Conservation (phyloP, 2,329 filamentous ascomycete genomes). For the Xylaria sp. region DNA sequence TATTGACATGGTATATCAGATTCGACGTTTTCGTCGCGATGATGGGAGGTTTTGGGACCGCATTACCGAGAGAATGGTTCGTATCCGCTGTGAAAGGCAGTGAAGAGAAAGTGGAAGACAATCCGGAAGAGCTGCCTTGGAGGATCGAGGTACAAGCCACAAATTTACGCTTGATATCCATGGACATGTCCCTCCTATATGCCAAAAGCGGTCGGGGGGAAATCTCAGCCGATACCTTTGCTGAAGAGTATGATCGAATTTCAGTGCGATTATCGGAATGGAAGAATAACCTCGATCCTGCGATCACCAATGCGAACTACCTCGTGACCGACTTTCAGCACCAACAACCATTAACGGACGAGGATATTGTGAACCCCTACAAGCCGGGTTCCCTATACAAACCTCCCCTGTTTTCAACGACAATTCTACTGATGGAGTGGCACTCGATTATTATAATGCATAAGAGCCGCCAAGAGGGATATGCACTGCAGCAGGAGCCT, state of each 20-base stretch:
- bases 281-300: slow-evolving; percentile 68
- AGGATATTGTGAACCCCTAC: slow-evolving; percentile 80
- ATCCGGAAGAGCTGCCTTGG: slow-evolving; percentile 72
- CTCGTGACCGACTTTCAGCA: slow-evolving; percentile 72
- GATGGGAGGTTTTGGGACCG: slow-evolving; percentile 80
- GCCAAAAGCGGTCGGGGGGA: slow-evolving; percentile 72
- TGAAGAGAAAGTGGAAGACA: slow-evolving; percentile 63
- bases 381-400: slow-evolving; percentile 74
- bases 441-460: slow-evolving; percentile 84
- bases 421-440: slow-evolving; percentile 79
- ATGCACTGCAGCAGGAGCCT: slow-evolving; percentile 62
- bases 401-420: slow-evolving; percentile 77
- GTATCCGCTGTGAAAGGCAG: slow-evolving; percentile 71
- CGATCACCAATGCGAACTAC: slow-evolving; percentile 68
- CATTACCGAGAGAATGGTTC: slow-evolving; percentile 83
- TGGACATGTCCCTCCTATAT: slow-evolving; percentile 83
- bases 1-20: slow-evolving; percentile 88
- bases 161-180: slow-evolving; percentile 75
- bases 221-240: slow-evolving; percentile 73
- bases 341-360: slow-evolving; percentile 60
- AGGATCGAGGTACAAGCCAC: slow-evolving; percentile 75
- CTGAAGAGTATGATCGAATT: slow-evolving; percentile 67
- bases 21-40: slow-evolving; percentile 88
- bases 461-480: slow-evolving; percentile 72
- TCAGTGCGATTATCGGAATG: slow-evolving; percentile 59